These are phyloP conservation scores for Aspergillus fumigatiaffinis DNA, from an alignment of 2,329 filamentous ascomycete genomes.

Conservation along the genomic window DNA sequence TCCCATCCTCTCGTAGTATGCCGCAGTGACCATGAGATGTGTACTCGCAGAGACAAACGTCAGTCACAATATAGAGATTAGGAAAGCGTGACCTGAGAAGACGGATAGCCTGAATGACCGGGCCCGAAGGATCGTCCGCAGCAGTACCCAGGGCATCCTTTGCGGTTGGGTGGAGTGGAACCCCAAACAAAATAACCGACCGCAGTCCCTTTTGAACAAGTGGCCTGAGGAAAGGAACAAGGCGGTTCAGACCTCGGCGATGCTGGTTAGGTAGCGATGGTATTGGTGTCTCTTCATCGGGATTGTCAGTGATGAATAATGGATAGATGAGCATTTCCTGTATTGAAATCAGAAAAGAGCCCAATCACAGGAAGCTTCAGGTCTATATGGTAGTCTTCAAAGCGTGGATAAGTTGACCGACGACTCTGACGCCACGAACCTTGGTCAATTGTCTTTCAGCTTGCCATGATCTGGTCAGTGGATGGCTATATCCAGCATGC, in stretches of 20 bases:
- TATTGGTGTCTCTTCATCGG: constrained; percentile 86
- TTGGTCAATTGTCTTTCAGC: constrained; percentile 81
- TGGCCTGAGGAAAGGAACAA: constrained; percentile 79
- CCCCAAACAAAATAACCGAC: constrained; percentile 93
- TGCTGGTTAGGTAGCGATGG: constrained; percentile 87
- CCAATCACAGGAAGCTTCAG: background rate
- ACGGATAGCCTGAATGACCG: constrained; percentile 82
- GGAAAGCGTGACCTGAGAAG: constrained; percentile 82
- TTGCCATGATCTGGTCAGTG: constrained; percentile 76
- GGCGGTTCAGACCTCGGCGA: constrained; percentile 80
- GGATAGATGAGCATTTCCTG: constrained; percentile 99
- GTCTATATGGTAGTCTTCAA: background rate
- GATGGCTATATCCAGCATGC: constrained; percentile 78
- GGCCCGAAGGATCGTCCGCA: constrained; percentile 88
- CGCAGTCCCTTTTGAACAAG: constrained; percentile 85
- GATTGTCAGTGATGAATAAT: constrained; percentile 90
- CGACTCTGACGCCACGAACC: constrained; percentile 45
- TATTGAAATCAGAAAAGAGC: constrained; percentile 1
- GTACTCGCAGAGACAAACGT: constrained; percentile 98
- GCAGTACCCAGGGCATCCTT: constrained; percentile 91
- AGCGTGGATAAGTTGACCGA: background rate
- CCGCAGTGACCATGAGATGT: constrained; percentile 97
- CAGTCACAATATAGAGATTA: constrained; percentile 81
- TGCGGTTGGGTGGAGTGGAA: constrained; percentile 72
- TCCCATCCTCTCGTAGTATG: constrained; percentile 87